Base-by-base conservation (phyloP, 257 asterid genomes). In the Galeopsis tetrahit region DNA sequence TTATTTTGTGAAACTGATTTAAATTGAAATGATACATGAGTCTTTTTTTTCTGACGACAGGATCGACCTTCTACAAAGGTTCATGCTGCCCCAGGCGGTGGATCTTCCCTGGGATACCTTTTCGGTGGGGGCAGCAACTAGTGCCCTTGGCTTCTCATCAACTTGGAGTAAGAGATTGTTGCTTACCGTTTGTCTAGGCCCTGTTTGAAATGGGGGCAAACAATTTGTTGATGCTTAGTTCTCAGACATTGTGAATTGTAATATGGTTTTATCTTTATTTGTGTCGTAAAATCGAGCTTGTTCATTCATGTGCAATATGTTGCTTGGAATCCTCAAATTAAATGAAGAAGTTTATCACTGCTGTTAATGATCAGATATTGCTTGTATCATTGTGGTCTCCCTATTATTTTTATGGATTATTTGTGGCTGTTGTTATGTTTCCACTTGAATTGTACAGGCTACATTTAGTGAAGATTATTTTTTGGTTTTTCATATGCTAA, bases 81-180 rank as follows among this genome's bases (percentile, higher is more conserved):
- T 58, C 87, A 85, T 70, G 85, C 87, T 66, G 87, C 89, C 44
- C 89, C 87, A 3, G 89, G 89, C 1, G 89, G 89, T 42, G 86
- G 85, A 68, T 85, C 89, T 71, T 85, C 89, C 21, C 61, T 85
- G 42, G 83, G 80, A 13, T 82, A 85, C 67, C 87, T 85, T 7
- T 82, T 82, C 56, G 85, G 89, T n/a, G 87, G 49, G 1, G 78
- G 80, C 71, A 74, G 80, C 80, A 77, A 77, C 57, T 73, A 63
- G 36, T 55, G 35, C 46, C 46, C 48, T 17, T 46, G 66, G 56
- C 28, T 21, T 21, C 46, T 64, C 63, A 38, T 58, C 46, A 46
- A 53, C 61, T 52, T 60, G 57, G 2, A 49, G 17, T 35, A 43
- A 35, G 72, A 44, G 75, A 17, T 48, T 60, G 70, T 21, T 21